Conservation (phyloP, 1,284 basidiomycete genomes). For the Tausonia pullulans region DNA sequence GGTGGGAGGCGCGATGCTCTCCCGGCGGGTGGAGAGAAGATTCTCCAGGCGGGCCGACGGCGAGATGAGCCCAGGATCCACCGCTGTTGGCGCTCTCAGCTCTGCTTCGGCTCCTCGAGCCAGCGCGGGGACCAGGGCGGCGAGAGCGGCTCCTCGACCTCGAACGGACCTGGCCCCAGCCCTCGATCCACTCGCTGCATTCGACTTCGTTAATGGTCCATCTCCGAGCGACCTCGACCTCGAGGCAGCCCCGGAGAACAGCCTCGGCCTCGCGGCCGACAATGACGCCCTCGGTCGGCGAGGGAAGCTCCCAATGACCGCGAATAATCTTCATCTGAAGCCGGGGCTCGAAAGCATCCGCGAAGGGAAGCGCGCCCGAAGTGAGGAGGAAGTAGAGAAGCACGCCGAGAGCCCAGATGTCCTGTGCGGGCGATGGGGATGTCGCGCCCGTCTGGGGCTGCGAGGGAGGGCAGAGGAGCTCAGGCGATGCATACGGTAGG, state of each 20-base stretch:
- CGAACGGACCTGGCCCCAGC: constrained; percentile 46
- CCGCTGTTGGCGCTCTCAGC: not conserved
- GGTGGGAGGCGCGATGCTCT: no score
- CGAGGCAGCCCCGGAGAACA: constrained; percentile 62
- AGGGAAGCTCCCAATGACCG: constrained; percentile 47
- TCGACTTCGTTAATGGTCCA: constrained; percentile 68
- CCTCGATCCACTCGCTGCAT: constrained; percentile 65
- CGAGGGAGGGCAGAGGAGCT: constrained; percentile 44
- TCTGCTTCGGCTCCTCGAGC: not conserved
- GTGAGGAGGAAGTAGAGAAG: constrained; percentile 72
- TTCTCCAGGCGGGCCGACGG: no score
- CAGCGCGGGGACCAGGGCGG: not conserved
- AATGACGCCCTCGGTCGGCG: constrained; percentile 40
- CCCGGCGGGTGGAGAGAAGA: no score
- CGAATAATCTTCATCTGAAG: constrained; percentile 81
- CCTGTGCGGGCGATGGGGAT: constrained; percentile 45
- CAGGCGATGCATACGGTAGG: constrained; percentile 77
- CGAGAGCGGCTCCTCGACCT: constrained; percentile 20
- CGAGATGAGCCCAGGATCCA: no score
- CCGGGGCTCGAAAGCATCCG: constrained; percentile 75
- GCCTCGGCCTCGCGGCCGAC: constrained; percentile 49
- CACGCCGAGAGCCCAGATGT: constrained; percentile 87
- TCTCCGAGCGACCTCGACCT: constrained; percentile 46
- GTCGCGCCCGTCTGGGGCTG: constrained; percentile 11
- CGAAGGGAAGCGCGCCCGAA: constrained; percentile 62